Conservation (phyloP, 2,329 filamentous ascomycete genomes). For the Trichoderma endophyticum region DNA sequence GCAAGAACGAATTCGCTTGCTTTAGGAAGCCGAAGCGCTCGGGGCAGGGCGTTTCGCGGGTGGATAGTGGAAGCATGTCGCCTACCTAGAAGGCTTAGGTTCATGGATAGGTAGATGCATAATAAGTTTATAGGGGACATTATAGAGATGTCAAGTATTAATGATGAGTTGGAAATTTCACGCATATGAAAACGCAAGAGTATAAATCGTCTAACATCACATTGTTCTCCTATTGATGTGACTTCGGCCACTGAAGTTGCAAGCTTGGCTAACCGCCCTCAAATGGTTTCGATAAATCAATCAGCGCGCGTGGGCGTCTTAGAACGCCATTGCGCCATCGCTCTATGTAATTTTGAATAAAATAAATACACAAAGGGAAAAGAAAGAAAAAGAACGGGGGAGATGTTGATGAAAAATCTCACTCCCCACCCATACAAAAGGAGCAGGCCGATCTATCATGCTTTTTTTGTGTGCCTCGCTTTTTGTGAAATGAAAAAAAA, state of each 20-base stretch:
- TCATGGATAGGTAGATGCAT: neutral
- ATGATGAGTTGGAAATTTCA: neutral
- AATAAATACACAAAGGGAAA: neutral
- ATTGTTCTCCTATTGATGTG: neutral
- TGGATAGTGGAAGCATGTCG: constrained; percentile 29
- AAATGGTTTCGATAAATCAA: neutral
- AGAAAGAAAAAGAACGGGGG: neutral
- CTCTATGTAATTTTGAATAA: constrained; percentile 3
- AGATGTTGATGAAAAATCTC: neutral
- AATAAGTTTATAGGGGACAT: neutral
- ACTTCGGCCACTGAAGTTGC: neutral
- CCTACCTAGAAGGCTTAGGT: constrained; percentile 22
- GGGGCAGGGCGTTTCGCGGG: constrained; percentile 31
- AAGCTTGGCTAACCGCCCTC: neutral
- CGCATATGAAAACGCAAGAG: too few relatives aligned
- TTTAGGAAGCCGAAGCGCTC: constrained; percentile 63
- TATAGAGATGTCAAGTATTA: neutral
- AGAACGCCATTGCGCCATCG: constrained; percentile 9
- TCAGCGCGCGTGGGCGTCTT: neutral
- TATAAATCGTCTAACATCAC: neutral
- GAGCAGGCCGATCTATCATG: neutral
- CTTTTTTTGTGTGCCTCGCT: constrained; percentile 1
- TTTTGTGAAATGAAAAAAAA: neutral
- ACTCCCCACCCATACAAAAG: neutral
- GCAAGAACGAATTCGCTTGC: constrained; percentile 83